phyloP scores from a whole-genome alignment of 495 filamentous ascomycete species.

The Rhizodiscina lignyota region DNA sequence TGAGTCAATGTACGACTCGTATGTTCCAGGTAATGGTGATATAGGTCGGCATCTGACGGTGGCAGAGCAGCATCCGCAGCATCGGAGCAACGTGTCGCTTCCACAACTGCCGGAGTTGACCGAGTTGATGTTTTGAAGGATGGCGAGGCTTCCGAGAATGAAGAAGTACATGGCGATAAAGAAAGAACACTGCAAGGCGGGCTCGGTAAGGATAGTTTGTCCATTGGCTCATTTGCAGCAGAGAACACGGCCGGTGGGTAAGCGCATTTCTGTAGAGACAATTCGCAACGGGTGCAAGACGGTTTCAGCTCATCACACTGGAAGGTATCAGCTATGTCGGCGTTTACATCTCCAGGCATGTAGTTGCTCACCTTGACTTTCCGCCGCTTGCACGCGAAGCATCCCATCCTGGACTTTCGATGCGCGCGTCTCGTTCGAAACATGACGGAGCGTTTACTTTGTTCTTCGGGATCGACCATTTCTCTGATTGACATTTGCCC shows the following conservation, averaged over 20 bases:
- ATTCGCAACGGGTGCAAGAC: conserved; percentile 3
- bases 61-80: background rate
- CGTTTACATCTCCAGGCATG: background rate
- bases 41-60: conserved; percentile 1
- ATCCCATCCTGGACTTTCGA: conserved; percentile 23
- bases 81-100: background rate
- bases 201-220: conserved; percentile 3
- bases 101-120: background rate
- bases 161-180: background rate
- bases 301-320: conserved; percentile 6
- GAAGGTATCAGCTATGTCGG: background rate
- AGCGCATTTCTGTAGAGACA: conserved; percentile 1
- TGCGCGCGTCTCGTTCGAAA: conserved; percentile 8
- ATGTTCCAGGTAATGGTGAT: conserved; percentile 5
- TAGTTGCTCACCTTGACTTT: conserved; percentile 17
- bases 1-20: conserved; percentile 4
- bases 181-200: conserved; percentile 3
- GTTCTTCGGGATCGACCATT: background rate
- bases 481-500: too few relatives aligned
- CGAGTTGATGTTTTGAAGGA: background rate
- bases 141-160: conserved; percentile 1
- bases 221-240: conserved; percentile 1
- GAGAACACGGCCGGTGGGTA: background rate
- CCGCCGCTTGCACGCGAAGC: conserved; percentile 22
- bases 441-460: conserved; percentile 1